Conservation (phyloP, 768 basidiomycete species). For the Rhodotorula taiwanensis region DNA sequence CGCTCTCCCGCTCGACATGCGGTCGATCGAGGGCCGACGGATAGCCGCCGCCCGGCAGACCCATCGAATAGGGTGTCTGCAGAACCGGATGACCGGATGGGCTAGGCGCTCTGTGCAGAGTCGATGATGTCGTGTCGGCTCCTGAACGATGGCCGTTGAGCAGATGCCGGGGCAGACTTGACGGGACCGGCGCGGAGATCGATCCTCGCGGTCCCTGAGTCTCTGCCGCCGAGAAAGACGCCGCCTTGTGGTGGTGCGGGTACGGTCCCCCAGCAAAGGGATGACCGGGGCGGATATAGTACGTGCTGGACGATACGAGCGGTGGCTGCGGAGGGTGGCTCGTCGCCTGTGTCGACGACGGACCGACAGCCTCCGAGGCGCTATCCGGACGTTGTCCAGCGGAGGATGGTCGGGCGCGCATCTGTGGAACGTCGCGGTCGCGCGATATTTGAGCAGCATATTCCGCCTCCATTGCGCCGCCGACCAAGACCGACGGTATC, state of each 20-base stretch:
- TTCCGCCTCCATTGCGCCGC: constrained; percentile 14
- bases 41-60: not conserved
- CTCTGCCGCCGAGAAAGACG: too few species aligned
- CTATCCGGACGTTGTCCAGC: too few species aligned
- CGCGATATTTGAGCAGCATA: constrained; percentile 3
- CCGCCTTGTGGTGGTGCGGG: not conserved
- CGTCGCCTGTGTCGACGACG: not conserved
- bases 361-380: not conserved
- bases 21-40: not conserved
- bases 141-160: not conserved
- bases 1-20: not conserved
- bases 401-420: too few species aligned
- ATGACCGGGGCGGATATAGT: constrained; percentile 15
- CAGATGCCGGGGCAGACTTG: not conserved
- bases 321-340: constrained; percentile 7
- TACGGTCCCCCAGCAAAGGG: not conserved
- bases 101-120: not conserved
- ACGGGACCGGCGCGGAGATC: not conserved
- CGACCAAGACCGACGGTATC: constrained; percentile 23
- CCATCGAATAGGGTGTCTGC: not conserved
- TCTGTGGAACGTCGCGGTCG: not conserved
- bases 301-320: constrained; percentile 4
- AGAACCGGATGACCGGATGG: not conserved
- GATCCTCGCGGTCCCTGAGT: not conserved
- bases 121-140: not conserved